Base-by-base conservation (phyloP, 495 filamentous ascomycete genomes). In the Podospora conica region DNA sequence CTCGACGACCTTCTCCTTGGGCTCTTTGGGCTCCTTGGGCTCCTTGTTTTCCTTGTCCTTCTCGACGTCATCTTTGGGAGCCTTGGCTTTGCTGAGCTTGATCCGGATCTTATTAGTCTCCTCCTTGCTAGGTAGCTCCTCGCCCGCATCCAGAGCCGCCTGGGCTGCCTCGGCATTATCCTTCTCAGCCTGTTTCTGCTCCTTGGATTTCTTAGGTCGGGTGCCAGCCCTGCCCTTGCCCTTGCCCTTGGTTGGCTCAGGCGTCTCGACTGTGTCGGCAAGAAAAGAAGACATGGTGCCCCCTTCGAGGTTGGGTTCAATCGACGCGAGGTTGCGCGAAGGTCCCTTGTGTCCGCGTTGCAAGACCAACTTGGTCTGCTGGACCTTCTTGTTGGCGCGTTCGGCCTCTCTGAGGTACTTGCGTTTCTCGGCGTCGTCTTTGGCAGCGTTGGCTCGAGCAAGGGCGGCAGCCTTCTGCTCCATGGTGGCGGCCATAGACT, bases 161-260 rank as follows among this genome's bases (percentile, higher is more conserved):
- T 94, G 93, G 23, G 91, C 93, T 66, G 91, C 91, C 67, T 93
- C 91, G 59, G 96, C 95, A 3, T 88, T 86, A 73, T 97, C 93
- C 75, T 97, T 96, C 76, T 96, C 93, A 29, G 92, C 90, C 73
- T 96, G 91, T 75, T 97, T 97, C 79, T 97, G 93, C 73, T 97
- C 93, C 78, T 96, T 97, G 40, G 90, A 94, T 74, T 97, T 97
- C 75, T 89, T 90, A 4, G 85, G 88, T 5, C 91, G 82, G 6
- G 84, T 83, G 12, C 90, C 90, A 21, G 84, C 83, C 27, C 88
- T 85, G 22, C 84, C 84, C 68, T 91, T 90, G 66, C 85, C 82
- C 68, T 90, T 88, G 29, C 84, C 79, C 68, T 84, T 90, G 69
- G 84, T n/a, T n/a, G 40, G 40, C 40, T 48, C 40, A 18, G 40